Evolutionary conservation across 2,329 filamentous ascomycete genomes (phyloP).

Genomic region (Acarospora socialis): DNA sequence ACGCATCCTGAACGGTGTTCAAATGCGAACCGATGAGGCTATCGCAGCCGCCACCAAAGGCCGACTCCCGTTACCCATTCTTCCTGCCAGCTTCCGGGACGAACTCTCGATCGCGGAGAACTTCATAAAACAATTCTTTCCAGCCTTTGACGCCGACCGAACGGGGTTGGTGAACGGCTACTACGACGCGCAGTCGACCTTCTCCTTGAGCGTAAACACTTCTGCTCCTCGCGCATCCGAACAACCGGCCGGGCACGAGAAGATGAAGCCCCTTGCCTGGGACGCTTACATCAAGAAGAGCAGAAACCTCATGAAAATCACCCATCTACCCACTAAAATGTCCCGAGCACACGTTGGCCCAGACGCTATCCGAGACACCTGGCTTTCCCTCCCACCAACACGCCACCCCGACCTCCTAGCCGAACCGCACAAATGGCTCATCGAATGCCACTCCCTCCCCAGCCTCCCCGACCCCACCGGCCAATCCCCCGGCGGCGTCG

Average conservation of each 20-base stretch:
- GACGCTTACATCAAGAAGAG: slow-evolving; percentile 62
- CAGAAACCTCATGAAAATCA: slow-evolving; percentile 62
- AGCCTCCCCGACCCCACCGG: slow-evolving; percentile 57
- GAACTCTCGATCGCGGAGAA: slow-evolving; percentile 58
- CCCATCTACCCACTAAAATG: slow-evolving; percentile 43
- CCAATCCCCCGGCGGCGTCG: slow-evolving; percentile 50
- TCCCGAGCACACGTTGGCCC: slow-evolving; percentile 52
- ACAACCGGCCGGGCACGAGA: slow-evolving; percentile 15
- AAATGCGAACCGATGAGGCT: slow-evolving; percentile 60
- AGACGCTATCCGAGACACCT: slow-evolving; percentile 51
- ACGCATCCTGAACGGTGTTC: slow-evolving; percentile 57
- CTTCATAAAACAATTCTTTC: slow-evolving; percentile 62
- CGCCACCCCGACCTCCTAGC: slow-evolving; percentile 57
- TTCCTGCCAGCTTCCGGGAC: slow-evolving; percentile 57
- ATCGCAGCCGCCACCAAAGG: slow-evolving; percentile 40
- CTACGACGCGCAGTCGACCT: slow-evolving; percentile 63
- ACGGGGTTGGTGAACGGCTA: slow-evolving; percentile 46
- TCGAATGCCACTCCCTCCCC: slow-evolving; percentile 65
- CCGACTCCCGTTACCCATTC: slow-evolving; percentile 47
- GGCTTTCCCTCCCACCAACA: slow-evolving; percentile 57
- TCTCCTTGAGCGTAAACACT: slow-evolving; percentile 62
- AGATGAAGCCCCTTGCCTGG: slow-evolving; percentile 42
- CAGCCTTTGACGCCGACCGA: slow-evolving; percentile 59
- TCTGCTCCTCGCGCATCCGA: slow-evolving; percentile 39
- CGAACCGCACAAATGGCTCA: slow-evolving; percentile 59